phyloP scores from a whole-genome alignment of 2,329 filamentous ascomycete genomes.

The Calonectria pteridis region DNA sequence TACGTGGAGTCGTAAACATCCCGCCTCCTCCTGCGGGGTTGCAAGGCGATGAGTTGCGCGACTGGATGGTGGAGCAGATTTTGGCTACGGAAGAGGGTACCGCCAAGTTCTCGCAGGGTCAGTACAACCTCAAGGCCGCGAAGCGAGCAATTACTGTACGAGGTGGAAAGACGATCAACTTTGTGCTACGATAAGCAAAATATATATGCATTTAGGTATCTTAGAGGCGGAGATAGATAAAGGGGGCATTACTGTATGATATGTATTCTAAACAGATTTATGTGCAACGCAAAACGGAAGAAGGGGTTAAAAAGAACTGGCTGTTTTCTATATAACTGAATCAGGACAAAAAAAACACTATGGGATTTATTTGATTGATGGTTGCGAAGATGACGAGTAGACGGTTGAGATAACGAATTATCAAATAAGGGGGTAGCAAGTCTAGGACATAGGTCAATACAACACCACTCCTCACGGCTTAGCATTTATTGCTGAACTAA shows the following conservation, averaged over 20 bases:
- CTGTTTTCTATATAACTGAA: no score
- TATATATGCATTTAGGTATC: neutral
- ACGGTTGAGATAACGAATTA: neutral
- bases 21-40: slow-evolving; percentile 61
- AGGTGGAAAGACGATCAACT: slow-evolving; percentile 79
- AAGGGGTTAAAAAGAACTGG: neutral
- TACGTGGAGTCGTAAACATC: slow-evolving; percentile 76
- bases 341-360: neutral
- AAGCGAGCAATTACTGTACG: slow-evolving; percentile 75
- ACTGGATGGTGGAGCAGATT: slow-evolving; percentile 73
- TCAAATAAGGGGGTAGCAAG: neutral
- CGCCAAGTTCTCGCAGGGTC: slow-evolving; percentile 63
- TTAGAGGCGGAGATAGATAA: slow-evolving; percentile 19
- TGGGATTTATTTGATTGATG: neutral
- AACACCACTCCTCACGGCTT: no score
- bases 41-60: slow-evolving; percentile 59
- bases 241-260: neutral
- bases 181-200: slow-evolving; percentile 66
- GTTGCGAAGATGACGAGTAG: neutral
- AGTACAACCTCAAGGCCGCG: slow-evolving; percentile 62
- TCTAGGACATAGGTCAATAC: no score
- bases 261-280: neutral
- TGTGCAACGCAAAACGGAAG: neutral
- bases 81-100: slow-evolving; percentile 71
- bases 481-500: no score